Base-by-base conservation (phyloP, 345 rosid species). In the Hibiscus syriacus region DNA sequence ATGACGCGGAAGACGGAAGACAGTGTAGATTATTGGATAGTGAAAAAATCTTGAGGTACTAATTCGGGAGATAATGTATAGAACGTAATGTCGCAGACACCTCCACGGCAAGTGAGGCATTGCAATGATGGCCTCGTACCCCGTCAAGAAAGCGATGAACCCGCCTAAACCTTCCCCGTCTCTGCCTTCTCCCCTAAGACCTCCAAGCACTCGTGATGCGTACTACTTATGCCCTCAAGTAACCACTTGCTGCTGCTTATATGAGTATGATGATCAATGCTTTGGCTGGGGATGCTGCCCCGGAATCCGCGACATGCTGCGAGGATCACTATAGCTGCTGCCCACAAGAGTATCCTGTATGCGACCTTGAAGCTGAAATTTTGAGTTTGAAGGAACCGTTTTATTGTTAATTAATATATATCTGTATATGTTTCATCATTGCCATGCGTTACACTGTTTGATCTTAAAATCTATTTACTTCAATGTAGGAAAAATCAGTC, bases 201-300 rank as follows among this genome's bases (percentile, higher is more conserved):
- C 96, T 6, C 67, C 84, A 11, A 64, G 74, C 1, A 78, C 73
- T 2, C 89, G 97, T 62, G 97, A 92, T 50, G 77, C 80, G 14
- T 80, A 79, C 80, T 80, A 71, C 80, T 26, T 79, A 10, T 92
- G 97, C 76, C 86, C 87, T 20, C 48, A 69, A 36, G 75, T 83
- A 60, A 83, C 60, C 77, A 89, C 97, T 48, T 89, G 96, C 69
- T 89, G 96, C 79, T 91, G 97, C 71, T 26, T 84, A 5, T n/a
- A n/a, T n/a, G n/a, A n/a, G n/a, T n/a, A n/a, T n/a, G n/a, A n/a
- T n/a, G n/a, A n/a, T n/a, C n/a, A 67, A 78, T 91, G 93, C 80
- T 87, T 80, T 13, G 84, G 73, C 34, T 89, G 96, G 96, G 97
- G 97, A 43, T 91, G 93, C 80, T 91, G 97, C 77, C 90, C 93